Conservation (phyloP, 108 stramenopile species). For the Conticribra guillardii region DNA sequence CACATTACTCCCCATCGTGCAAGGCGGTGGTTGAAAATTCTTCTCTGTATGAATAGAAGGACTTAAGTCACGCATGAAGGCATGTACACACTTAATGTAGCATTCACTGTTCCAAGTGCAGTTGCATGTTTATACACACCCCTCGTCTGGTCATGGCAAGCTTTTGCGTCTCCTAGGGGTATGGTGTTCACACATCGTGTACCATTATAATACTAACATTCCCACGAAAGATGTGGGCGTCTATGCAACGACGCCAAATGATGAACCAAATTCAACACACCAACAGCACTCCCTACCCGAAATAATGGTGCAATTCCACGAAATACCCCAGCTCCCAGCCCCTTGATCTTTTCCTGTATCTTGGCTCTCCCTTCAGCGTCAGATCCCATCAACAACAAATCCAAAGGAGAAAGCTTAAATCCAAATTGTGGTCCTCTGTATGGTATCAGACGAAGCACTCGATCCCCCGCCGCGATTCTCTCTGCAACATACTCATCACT, state of each 20-base stretch:
- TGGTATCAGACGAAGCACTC: conserved; percentile 60
- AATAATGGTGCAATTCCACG: conserved; percentile 79
- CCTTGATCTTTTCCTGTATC: conserved; percentile 71
- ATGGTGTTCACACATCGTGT: no score
- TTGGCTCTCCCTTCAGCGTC: conserved; percentile 53
- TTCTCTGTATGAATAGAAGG: no score
- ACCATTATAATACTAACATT: no score
- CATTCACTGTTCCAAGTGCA: no score
- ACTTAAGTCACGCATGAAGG: no score
- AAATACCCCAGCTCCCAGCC: conserved; percentile 48
- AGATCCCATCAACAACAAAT: conserved; percentile 38
- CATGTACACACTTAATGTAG: no score
- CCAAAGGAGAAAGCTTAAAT: conserved; percentile 39
- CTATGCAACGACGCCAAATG: conserved; percentile 21
- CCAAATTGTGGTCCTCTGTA: conserved; percentile 53
- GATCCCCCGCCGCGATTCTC: conserved; percentile 67
- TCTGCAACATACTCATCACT: conserved; percentile 85
- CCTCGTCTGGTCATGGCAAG: no score
- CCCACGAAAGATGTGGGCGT: not conserved
- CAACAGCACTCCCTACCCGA: conserved; percentile 57
- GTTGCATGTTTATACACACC: no score
- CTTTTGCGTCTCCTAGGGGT: no score
- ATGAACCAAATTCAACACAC: conserved; percentile 42
- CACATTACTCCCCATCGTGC: no score
- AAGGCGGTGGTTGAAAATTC: no score